Base-by-base conservation (phyloP, 2,329 filamentous ascomycete species). In the Monilinia fructicola region DNA sequence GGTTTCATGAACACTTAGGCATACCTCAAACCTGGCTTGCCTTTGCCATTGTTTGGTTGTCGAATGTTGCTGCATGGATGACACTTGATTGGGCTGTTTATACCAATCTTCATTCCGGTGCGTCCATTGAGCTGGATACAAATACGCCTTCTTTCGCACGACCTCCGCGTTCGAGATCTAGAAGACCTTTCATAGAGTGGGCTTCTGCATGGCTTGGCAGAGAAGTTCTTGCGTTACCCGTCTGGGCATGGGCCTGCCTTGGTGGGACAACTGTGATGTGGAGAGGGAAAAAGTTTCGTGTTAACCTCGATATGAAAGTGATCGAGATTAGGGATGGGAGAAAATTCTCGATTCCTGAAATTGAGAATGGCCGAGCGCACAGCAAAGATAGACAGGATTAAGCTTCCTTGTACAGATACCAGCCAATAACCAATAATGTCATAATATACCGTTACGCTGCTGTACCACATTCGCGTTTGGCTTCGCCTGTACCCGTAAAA, bases 211-310 rank as follows among this genome's bases (percentile, higher is more conserved):
- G 96, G 95, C 72, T 96, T 0, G 92, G 90, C 0, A 83, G 95
- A 42, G 95, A 99, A 78, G 71, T 86, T 0, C 81, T 97, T 11
- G 93, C 95, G 0, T 81, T 97, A 55, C 93, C 93, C 0, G 90
- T 99, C 67, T 99, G 95, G 95, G 80, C 87, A 0, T 93, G 90
- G 86, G 95, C 95, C 0, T 91, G 97, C 26, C 86, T 92, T 72
- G 89, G 94, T n/a, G 95, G 95, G 0, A 87, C 90, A 1, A 94
- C 88, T 0, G 92, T 99, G 0, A 86, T 86, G 63, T 99, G 95
- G 96, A 83, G 95, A 65, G 94, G 93, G 0, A 89, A 88, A 74
- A 84, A 81, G 38, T 98, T 98, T 76, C 86, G 85, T 73, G 93
- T 98, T 1, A 87, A 89, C 1, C 83, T 92, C 72, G 91, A 98